Evolutionary conservation across 2,329 filamentous ascomycete genomes (phyloP), one percentile per base, ranked within the genome.

Genomic region (Aspergillus sp.): DNA sequence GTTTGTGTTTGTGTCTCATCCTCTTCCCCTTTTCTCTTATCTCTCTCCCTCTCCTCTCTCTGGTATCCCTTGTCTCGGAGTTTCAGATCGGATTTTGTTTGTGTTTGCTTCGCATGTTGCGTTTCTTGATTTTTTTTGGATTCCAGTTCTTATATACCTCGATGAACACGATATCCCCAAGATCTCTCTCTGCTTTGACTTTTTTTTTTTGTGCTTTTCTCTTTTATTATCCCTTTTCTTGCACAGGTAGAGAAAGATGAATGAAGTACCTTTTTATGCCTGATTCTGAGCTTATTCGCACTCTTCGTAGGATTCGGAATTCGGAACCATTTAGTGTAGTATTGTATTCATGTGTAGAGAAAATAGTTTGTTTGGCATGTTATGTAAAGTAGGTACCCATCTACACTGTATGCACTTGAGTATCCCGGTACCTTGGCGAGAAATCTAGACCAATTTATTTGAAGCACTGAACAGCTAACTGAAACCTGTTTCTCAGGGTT

Each of bases 131-230:
- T 14, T 53, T 51, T 51, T 60, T 63, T 59, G 55, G 55, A 57
- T 62, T 56, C 54, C 16, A 7, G 36, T 42, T 61, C 59, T 47
- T 64, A 62, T 65, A 65, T 65, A 65, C 63, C 62, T 60, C 50
- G 55, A 63, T 52, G 54, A 60, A 57, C 49, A 58, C 20, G 53
- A 62, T 62, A 60, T 62, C 55, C 58, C 57, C 52, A 32, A 55
- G 56, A 58, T 51, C 29, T 57, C 45, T 51, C 6, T 29, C 26
- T 29, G 26, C 26, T 29, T 29, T 29, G 26, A 29, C 2, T 9
- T 29, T 7, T 29, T 9, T 29, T 29, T 7, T 29, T 9, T 29
- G 26, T 29, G 26, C 26, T 36, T 42, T n/a, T n/a, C 20, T 7
- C 36, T 42, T n/a, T 42, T 4, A 42, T n/a, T 42, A n/a, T 42